Percentiles rank a stretch among this genome's conserved stretches.
phyloP scores from a whole-genome alignment of 106 monocot species.

The Dendrobium nobile region DNA sequence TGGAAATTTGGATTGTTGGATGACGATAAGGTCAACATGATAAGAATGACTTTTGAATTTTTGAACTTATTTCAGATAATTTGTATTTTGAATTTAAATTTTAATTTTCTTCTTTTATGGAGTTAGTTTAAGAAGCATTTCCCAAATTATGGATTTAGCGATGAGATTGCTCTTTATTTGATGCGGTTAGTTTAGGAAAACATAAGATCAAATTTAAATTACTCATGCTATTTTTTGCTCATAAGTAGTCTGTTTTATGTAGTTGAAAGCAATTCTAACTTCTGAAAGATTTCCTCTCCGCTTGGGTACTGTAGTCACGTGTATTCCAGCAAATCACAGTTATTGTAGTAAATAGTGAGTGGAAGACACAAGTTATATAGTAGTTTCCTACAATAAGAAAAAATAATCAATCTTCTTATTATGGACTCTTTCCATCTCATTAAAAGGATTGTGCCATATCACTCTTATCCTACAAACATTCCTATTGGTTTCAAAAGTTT shows the following conservation, averaged over 20 bases:
- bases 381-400: background rate
- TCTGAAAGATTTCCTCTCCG: background rate
- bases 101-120: background rate
- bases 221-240: background rate
- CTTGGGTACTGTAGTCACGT: no score
- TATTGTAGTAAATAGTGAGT: background rate
- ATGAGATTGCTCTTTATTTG: background rate
- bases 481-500: no score
- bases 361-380: background rate
- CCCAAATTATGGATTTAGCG: no score
- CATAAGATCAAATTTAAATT: background rate
- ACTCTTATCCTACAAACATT: background rate
- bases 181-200: background rate
- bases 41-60: no score
- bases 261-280: background rate
- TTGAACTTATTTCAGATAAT: background rate
- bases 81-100: no score
- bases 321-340: background rate
- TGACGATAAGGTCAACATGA: background rate
- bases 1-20: background rate
- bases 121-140: background rate
- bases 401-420: background rate
- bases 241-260: background rate
- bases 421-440: no score
- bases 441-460: background rate